Conservation (phyloP, 2,329 filamentous ascomycete genomes). For the Aspergillus uvarum region DNA sequence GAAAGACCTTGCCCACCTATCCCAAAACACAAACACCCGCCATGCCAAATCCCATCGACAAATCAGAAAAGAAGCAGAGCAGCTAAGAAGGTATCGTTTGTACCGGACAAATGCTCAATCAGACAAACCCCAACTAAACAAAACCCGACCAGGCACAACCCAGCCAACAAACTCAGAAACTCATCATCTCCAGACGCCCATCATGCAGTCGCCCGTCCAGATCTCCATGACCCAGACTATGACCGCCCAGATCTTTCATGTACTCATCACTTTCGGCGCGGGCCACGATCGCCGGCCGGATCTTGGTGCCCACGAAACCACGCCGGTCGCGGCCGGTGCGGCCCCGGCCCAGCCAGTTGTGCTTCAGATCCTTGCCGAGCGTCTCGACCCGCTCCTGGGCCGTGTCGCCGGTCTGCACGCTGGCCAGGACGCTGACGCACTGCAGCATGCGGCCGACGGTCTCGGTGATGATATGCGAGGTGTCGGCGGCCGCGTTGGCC, state of each 20-base stretch:
- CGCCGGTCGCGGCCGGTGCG: conserved; percentile 84
- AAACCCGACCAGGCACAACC: background rate
- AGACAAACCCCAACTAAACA: background rate
- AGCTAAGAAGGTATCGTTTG: conserved; percentile 7
- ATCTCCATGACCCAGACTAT: conserved; percentile 8
- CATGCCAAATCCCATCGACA: background rate
- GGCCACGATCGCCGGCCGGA: conserved; percentile 36
- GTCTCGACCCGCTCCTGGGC: conserved; percentile 77
- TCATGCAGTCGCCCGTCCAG: conserved; percentile 23
- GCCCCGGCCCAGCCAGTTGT: conserved; percentile 93
- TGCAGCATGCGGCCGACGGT: conserved; percentile 95
- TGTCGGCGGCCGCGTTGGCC: conserved; percentile 35
- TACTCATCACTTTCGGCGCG: conserved; percentile 28
- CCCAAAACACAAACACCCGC: background rate
- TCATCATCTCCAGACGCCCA: conserved; percentile 29
- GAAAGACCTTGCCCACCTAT: background rate
- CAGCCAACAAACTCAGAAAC: background rate
- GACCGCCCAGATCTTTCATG: conserved; percentile 11
- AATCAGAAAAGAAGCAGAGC: background rate
- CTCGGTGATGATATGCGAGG: conserved; percentile 77
- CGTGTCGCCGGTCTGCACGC: conserved; percentile 70
- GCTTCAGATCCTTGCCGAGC: conserved; percentile 81
- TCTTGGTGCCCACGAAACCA: conserved; percentile 76
- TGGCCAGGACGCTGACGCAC: conserved; percentile 86
- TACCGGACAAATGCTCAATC: conserved; percentile 19